Percentiles rank a stretch among this genome's conserved stretches.
phyloP scores from a whole-genome alignment of 257 asterid genomes.

The Solanum etuberosum region DNA sequence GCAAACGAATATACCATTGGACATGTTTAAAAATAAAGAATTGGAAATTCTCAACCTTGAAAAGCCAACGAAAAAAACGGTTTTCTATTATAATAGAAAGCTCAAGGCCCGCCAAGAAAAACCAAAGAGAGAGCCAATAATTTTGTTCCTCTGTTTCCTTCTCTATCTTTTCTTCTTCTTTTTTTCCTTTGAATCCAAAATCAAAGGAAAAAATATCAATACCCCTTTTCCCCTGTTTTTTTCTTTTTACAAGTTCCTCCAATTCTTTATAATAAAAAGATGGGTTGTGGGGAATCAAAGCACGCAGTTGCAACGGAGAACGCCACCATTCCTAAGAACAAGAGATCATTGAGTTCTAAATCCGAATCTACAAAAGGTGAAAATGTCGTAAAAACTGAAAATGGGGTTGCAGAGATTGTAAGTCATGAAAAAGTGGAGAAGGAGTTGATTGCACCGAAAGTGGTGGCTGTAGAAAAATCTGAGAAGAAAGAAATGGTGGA shows the following conservation, averaged over 20 bases:
- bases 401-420: not conserved
- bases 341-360: constrained; percentile 17
- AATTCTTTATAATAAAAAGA: not conserved
- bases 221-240: not conserved
- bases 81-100: constrained; percentile 1
- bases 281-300: constrained; percentile 92
- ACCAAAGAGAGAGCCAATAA: constrained; percentile 5
- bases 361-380: constrained; percentile 11
- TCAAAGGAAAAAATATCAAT: not conserved
- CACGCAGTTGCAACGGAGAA: constrained; percentile 64
- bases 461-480: not conserved
- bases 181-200: not conserved
- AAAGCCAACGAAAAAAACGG: constrained; percentile 19
- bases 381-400: not conserved
- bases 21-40: not conserved
- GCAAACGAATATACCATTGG: not conserved
- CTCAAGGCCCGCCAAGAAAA: not conserved
- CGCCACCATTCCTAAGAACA: constrained; percentile 38
- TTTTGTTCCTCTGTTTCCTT: constrained; percentile 11
- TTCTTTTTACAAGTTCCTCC: not conserved
- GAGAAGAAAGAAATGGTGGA: not conserved
- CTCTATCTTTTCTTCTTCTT: not conserved
- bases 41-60: not conserved
- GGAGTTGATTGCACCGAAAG: not conserved
- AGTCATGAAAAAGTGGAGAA: not conserved